phyloP scores from a whole-genome alignment of 176 grass and related monocot species.

The Leersia perrieri region DNA sequence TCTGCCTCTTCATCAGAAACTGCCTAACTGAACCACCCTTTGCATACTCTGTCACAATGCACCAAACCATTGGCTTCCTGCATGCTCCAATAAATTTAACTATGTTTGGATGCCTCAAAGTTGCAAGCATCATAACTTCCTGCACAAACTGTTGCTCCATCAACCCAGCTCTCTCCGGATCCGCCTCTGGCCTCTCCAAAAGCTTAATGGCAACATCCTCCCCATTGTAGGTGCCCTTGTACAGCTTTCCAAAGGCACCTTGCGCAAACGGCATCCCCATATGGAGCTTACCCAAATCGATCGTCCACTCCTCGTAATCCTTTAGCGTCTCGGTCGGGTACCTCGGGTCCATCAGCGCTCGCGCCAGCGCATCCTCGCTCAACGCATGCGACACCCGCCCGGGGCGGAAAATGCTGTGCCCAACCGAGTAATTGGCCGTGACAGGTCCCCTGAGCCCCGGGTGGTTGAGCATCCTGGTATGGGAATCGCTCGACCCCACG shows the following conservation, averaged over 20 bases:
- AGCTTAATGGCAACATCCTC: conserved; percentile 67
- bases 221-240: conserved; percentile 55
- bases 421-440: conserved; percentile 34
- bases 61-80: conserved; percentile 61
- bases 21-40: conserved; percentile 64
- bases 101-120: conserved; percentile 54
- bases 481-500: conserved; percentile 48
- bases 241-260: conserved; percentile 65
- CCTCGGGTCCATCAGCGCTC: conserved; percentile 42
- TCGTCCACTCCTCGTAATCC: conserved; percentile 57
- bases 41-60: conserved; percentile 60
- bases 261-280: conserved; percentile 58
- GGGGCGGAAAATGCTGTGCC: conserved; percentile 41
- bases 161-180: conserved; percentile 43
- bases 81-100: conserved; percentile 61
- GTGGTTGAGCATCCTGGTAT: conserved; percentile 48
- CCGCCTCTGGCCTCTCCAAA: conserved; percentile 53
- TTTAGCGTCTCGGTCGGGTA: conserved; percentile 41
- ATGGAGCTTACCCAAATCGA: conserved; percentile 51
- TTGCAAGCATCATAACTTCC: conserved; percentile 67
- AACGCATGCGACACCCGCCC: conserved; percentile 49
- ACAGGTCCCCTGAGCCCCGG: conserved; percentile 32
- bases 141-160: conserved; percentile 70
- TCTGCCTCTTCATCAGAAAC: conserved; percentile 54
- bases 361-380: conserved; percentile 52